A percentile compares a stretch with the other conserved stretches of the same genome.
These are phyloP conservation scores for Fusarium sp. DNA, from an alignment of 2,329 filamentous ascomycete genomes.

Conservation along the genomic window DNA sequence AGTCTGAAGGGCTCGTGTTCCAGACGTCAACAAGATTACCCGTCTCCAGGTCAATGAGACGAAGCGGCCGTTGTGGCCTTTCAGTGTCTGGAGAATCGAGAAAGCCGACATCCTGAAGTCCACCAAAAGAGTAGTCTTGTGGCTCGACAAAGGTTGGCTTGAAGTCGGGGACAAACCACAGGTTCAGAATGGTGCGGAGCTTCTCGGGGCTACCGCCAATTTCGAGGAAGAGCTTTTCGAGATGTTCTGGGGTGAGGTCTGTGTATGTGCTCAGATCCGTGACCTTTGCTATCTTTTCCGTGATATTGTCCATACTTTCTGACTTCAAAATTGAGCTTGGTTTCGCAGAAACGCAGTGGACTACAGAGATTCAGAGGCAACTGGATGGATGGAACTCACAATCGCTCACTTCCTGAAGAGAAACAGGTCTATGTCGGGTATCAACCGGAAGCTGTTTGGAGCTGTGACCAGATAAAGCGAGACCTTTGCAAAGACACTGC, in stretches of 20 bases:
- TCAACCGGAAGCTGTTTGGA: background rate
- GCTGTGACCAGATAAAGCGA: too few species aligned
- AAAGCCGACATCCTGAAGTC: background rate
- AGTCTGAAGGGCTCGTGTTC: background rate
- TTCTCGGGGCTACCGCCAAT: conserved; percentile 4
- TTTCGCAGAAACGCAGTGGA: fast-evolving
- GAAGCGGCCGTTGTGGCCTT: background rate
- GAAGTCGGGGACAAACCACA: conserved; percentile 9
- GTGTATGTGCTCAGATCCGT: conserved; percentile 11
- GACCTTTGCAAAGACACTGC: fast-evolving
- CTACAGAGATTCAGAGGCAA: background rate
- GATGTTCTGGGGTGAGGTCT: background rate
- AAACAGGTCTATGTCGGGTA: background rate
- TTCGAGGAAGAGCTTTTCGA: conserved; percentile 1
- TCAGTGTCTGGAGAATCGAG: background rate
- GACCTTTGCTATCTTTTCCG: conserved; percentile 5
- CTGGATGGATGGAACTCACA: background rate
- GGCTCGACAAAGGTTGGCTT: background rate
- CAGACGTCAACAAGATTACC: conserved; percentile 3
- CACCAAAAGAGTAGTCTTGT: background rate
- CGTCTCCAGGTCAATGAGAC: conserved; percentile 3
- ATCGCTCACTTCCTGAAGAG: background rate
- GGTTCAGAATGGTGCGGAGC: conserved; percentile 1
- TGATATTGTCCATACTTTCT: background rate
- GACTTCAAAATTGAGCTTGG: background rate